Percentiles rank a stretch among this genome's conserved stretches.
phyloP scores from a whole-genome alignment of 2,329 filamentous ascomycete genomes.

The Geosmithia putterillii region DNA sequence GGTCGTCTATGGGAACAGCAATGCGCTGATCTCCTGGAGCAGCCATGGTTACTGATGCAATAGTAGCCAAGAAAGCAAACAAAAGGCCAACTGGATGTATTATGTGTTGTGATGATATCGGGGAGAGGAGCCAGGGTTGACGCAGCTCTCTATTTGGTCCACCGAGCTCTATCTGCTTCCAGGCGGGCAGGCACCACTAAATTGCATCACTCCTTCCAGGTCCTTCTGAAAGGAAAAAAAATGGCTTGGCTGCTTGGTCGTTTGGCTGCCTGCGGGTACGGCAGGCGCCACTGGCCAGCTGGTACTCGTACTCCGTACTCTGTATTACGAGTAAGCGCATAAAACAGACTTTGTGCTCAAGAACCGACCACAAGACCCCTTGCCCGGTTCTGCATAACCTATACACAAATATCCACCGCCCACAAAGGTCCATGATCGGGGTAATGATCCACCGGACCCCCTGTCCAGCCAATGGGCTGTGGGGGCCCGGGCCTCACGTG shows the following conservation, averaged over 20 bases:
- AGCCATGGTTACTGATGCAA: slow-evolving; percentile 32
- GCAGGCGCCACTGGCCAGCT: neutral
- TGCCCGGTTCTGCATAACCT: slow-evolving; percentile 1
- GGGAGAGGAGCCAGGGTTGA: neutral
- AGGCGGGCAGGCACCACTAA: neutral
- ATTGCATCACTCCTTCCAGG: neutral
- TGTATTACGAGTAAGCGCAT: neutral
- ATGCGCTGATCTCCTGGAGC: slow-evolving; percentile 52
- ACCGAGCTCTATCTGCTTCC: neutral
- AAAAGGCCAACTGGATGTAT: neutral
- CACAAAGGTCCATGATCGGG: neutral
- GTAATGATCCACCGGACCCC: neutral
- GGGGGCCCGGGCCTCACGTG: slow-evolving; percentile 19
- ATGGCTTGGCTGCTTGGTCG: neutral
- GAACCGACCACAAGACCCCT: neutral
- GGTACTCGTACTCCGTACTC: neutral
- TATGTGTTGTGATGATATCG: neutral
- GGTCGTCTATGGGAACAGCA: slow-evolving; percentile 80
- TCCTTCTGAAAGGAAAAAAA: no score
- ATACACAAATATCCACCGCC: neutral
- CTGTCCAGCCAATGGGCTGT: slow-evolving; percentile 8
- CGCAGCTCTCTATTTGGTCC: neutral
- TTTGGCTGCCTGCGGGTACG: no score
- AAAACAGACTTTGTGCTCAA: no score
- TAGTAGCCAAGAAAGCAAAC: neutral